These are phyloP conservation scores for Neofusicoccum laricinum DNA, from an alignment of 2,329 filamentous ascomycete species.

Conservation along the genomic window DNA sequence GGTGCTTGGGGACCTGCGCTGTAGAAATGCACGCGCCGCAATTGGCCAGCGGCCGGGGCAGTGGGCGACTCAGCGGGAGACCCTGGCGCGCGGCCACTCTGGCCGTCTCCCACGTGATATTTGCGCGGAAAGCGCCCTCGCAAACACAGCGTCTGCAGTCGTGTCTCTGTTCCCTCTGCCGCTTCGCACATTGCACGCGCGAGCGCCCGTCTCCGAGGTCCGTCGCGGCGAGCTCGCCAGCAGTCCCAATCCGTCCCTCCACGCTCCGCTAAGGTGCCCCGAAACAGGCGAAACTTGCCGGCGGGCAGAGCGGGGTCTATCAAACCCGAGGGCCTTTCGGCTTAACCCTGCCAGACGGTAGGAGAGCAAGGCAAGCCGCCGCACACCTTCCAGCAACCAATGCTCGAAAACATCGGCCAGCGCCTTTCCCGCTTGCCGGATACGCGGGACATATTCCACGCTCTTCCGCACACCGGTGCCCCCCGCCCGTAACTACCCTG, in stretches of 20 bases:
- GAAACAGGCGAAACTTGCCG: conserved; percentile 11
- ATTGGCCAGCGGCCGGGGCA: conserved; percentile 11
- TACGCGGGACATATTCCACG: neutral
- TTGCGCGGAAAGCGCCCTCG: too few species aligned
- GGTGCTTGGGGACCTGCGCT: conserved; percentile 11
- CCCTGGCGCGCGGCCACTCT: neutral
- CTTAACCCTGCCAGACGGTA: neutral
- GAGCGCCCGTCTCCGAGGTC: too few species aligned
- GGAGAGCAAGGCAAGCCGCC: neutral
- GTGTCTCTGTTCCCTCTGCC: too few species aligned
- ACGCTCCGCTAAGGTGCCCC: neutral
- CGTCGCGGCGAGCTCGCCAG: too few species aligned
- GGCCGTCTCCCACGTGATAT: too few species aligned
- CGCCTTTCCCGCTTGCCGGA: neutral
- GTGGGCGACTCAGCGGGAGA: neutral
- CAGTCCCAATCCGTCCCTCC: neutral
- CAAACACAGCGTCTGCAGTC: too few species aligned
- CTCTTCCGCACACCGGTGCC: neutral
- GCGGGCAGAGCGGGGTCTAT: conserved; percentile 6
- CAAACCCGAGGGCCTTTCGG: neutral
- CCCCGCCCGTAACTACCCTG: neutral
- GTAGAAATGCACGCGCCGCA: neutral
- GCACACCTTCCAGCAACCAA: neutral
- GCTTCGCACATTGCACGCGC: too few species aligned
- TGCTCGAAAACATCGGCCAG: neutral